A percentile compares a stretch with the other conserved stretches of the same genome.
Evolutionary conservation across 768 basidiomycete species (phyloP).

Genomic region (Phlegmacium glaucopus): DNA sequence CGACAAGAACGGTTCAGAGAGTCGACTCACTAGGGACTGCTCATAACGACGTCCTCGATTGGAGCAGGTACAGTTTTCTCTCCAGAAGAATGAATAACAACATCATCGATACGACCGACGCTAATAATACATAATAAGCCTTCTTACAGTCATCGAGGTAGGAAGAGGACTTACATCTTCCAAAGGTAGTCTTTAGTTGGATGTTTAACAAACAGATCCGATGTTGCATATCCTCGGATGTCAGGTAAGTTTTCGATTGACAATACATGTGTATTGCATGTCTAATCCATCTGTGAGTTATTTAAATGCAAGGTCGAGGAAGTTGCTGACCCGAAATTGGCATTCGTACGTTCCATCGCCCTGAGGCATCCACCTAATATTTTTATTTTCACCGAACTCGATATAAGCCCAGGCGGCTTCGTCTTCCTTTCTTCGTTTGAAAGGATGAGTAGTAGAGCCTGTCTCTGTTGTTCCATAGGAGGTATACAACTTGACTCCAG

Average conservation of each 20-base stretch:
- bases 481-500: constrained; percentile 29
- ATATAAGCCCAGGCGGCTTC: constrained; percentile 26
- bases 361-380: constrained; percentile 32
- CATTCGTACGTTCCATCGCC: constrained; percentile 36
- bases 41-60: constrained; percentile 26
- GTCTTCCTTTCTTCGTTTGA: constrained; percentile 17
- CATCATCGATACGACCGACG: constrained; percentile 38
- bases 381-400: constrained; percentile 18
- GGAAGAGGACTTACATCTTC: constrained; percentile 31
- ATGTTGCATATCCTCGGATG: constrained; percentile 38
- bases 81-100: constrained; percentile 33
- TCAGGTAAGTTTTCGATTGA: constrained; percentile 35
- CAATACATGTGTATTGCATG: constrained; percentile 26
- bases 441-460: constrained; percentile 16
- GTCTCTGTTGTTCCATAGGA: constrained; percentile 40
- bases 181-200: constrained; percentile 40
- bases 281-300: constrained; percentile 16
- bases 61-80: constrained; percentile 35
- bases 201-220: constrained; percentile 41
- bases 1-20: not conserved
- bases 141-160: not conserved
- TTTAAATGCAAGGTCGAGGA: not conserved
- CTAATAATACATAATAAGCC: constrained; percentile 14
- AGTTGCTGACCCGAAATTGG: constrained; percentile 31
- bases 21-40: constrained; percentile 22